Conservation (phyloP, 2,329 filamentous ascomycete genomes). For the Aspergillus sp. region DNA sequence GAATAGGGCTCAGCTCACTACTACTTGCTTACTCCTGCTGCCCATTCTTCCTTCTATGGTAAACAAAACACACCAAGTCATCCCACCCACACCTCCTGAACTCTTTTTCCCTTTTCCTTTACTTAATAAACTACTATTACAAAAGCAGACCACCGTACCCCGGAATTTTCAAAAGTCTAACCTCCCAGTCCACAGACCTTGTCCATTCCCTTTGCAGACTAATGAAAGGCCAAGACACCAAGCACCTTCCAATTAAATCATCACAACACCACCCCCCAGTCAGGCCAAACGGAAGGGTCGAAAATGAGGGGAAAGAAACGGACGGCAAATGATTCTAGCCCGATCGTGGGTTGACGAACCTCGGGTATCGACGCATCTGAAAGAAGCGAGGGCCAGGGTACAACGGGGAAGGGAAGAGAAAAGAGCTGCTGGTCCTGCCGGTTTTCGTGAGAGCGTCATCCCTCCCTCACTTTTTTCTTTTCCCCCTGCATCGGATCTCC, state of each 20-base stretch:
- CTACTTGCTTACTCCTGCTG: no score
- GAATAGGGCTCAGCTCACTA: not conserved
- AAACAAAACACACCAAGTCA: not conserved
- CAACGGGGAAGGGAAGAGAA: not conserved
- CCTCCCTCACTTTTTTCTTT: not conserved
- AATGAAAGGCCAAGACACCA: not conserved
- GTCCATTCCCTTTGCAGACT: not conserved
- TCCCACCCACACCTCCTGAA: not conserved
- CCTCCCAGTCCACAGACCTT: not conserved
- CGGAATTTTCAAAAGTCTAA: slow-evolving; percentile 7
- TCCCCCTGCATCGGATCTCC: slow-evolving; percentile 26
- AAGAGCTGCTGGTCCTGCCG: not conserved
- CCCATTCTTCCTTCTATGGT: not conserved
- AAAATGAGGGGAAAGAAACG: slow-evolving; percentile 14
- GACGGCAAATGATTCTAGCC: slow-evolving; percentile 14
- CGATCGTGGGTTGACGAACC: slow-evolving; percentile 17
- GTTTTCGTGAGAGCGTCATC: slow-evolving; percentile 13
- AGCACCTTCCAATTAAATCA: no score
- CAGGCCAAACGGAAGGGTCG: not conserved
- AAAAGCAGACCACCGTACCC: slow-evolving; percentile 8
- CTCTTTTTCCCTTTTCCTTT: not conserved
- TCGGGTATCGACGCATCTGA: slow-evolving; percentile 19
- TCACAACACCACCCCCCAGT: not conserved
- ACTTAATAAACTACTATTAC: not conserved
- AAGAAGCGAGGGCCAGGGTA: no score